Conservation (phyloP, 371 early-diverging fungal species). For the Syncephalis fuscata region DNA sequence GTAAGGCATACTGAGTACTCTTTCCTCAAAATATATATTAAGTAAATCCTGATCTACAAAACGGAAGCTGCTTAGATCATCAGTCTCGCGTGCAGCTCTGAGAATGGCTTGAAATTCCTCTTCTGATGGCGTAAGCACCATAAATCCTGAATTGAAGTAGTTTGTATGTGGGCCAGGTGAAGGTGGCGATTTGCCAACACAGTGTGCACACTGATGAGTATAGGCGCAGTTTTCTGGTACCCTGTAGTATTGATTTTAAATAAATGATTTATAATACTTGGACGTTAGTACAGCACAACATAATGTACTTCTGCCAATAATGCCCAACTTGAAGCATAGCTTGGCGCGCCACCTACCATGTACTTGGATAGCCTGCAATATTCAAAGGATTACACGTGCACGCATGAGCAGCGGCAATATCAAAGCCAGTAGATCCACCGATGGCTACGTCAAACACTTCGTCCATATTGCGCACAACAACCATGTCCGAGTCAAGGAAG, state of each 20-base stretch:
- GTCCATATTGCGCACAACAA: slow-evolving; percentile 11
- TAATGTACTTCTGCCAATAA: not conserved
- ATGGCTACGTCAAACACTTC: slow-evolving; percentile 13
- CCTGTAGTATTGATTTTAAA: slow-evolving; percentile 15
- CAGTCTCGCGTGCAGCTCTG: slow-evolving; percentile 5
- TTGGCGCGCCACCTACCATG: slow-evolving; percentile 25
- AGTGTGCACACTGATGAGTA: slow-evolving; percentile 3
- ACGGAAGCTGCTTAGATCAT: slow-evolving; percentile 13
- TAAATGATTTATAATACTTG: not conserved
- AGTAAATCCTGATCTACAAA: slow-evolving; percentile 39
- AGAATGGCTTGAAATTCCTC: slow-evolving; percentile 13
- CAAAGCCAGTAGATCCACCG: slow-evolving; percentile 1
- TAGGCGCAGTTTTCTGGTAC: slow-evolving; percentile 24
- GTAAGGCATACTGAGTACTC: slow-evolving; percentile 21
- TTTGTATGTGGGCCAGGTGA: slow-evolving; percentile 2
- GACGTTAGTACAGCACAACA: not conserved
- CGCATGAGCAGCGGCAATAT: slow-evolving; percentile 23
- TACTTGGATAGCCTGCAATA: slow-evolving; percentile 16
- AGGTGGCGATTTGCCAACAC: slow-evolving; percentile 3
- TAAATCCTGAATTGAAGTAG: slow-evolving; percentile 33
- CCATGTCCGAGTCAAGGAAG: slow-evolving; percentile 12
- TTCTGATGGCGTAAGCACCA: slow-evolving; percentile 22
- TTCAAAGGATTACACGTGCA: slow-evolving; percentile 27
- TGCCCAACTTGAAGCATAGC: too few relatives aligned
- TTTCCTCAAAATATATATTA: slow-evolving; percentile 20